Evolutionary conservation across 441 rosid genomes (phyloP), one percentile per base, ranked within the genome.

Genomic region (Arabidopsis lyrata): DNA sequence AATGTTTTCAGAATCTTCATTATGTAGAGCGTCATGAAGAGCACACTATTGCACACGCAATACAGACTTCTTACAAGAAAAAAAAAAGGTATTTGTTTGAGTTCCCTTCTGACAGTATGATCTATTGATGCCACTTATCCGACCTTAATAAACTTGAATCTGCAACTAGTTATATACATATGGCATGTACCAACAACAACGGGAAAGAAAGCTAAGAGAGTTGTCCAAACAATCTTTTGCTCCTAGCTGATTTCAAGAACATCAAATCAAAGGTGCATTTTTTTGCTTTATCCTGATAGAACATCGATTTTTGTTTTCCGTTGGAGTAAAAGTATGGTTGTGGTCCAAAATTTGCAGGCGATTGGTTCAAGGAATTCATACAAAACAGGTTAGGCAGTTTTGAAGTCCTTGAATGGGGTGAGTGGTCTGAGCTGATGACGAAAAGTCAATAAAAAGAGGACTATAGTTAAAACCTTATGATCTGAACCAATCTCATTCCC

Each of bases 1-100:
- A 94, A 85, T 92, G 95, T 84, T 94, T 90, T 75, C 94, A 92
- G 80, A 92, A 94, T 83, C 99, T 95, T 62, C 94, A 95, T 77
- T 88, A 86, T 16, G 68, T 95, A 53, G 99, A 95, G 73, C 88
- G 95, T 22, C 95, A 95, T 8, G 96, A 95, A 78, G 95, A 88
- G 63, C 97, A 92, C 81, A 95, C 99, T 13, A 90, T 95, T 80
- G 96, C 97, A 6, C 97, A 95, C 64, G 91, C 97, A 32, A 62
- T 95, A 64, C 94, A 90, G 68, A 87, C 97, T 47, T 13, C 80
- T 44, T 95, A 86, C 72, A 90, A 95, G 88, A 92, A 92, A 86
- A 94, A 86, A 94, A 97, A 13, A 94, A 94, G 96, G 99, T 92
- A 61, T 42, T 5, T 41, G 35, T 62, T 10, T 65, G 35, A 64